These are phyloP conservation scores for Starmerella vaccinii DNA, from an alignment of 805 yeast species.

Conservation along the genomic window DNA sequence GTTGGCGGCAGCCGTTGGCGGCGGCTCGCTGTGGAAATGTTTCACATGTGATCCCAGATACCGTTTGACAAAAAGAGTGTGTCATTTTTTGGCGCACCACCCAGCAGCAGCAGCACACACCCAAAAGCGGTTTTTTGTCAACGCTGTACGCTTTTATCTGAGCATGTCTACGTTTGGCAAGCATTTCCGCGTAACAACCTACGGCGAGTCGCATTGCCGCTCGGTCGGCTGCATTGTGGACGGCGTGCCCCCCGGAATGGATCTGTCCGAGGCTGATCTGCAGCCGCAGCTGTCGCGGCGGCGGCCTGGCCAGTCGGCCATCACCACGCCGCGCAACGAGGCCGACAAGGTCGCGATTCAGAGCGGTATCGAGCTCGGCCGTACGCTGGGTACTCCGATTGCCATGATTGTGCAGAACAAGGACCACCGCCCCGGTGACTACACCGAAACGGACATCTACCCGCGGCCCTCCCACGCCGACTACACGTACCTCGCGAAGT, in stretches of 20 bases:
- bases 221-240: conserved; percentile 98
- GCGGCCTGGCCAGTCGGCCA: conserved; percentile 91
- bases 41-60: background rate
- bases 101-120: too few species aligned
- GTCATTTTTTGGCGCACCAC: background rate
- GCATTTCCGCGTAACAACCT: conserved; percentile 69
- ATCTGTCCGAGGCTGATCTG: conserved; percentile 71
- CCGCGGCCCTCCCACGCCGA: conserved; percentile 99
- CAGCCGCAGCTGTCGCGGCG: conserved; percentile 95
- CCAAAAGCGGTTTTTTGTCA: background rate
- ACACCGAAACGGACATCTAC: conserved; percentile 85
- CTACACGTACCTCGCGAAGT: conserved; percentile 80
- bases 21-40: too few species aligned
- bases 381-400: conserved; percentile 88
- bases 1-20: too few species aligned
- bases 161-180: conserved; percentile 69
- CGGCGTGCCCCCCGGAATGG: conserved; percentile 94
- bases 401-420: conserved; percentile 87
- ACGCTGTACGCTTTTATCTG: background rate
- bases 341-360: conserved; percentile 88
- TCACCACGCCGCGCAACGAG: conserved; percentile 91
- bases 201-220: conserved; percentile 96
- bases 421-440: conserved; percentile 95
- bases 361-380: conserved; percentile 85
- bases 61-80: conserved; percentile 1